These are phyloP conservation scores for Tulasnella sp. DNA, from an alignment of 768 basidiomycete species.

Conservation along the genomic window DNA sequence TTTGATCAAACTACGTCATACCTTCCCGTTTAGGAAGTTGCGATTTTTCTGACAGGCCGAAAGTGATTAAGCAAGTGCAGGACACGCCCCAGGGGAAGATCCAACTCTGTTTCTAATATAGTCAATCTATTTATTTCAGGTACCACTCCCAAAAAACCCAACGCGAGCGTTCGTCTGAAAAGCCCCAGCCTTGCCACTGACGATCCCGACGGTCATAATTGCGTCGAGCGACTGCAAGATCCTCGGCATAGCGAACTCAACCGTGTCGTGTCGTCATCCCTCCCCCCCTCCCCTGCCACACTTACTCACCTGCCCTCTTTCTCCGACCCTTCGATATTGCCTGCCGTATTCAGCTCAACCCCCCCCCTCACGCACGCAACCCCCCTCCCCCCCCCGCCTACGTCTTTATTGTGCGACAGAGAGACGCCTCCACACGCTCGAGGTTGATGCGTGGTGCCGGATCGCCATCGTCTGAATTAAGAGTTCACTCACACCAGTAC, in stretches of 20 bases:
- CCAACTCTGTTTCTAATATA: not conserved
- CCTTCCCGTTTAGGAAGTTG: not conserved
- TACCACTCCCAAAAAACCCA: not conserved
- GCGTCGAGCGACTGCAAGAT: conserved; percentile 5
- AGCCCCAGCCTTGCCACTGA: not conserved
- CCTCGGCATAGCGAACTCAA: not conserved
- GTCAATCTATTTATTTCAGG: not conserved
- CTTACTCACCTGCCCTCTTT: not conserved
- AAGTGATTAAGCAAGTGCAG: not conserved
- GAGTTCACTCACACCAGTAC: conserved; percentile 13
- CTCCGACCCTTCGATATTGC: conserved; percentile 4
- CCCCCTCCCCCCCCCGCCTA: not conserved
- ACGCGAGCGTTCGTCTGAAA: conserved; percentile 8
- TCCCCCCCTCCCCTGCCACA: not conserved
- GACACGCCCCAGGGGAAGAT: not conserved
- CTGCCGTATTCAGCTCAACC: not conserved
- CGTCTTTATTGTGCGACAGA: not conserved
- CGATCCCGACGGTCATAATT: not conserved
- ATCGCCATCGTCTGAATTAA: not conserved
- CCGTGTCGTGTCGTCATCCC: conserved; percentile 6
- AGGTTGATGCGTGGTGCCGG: conserved; percentile 9
- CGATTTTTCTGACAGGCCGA: not conserved
- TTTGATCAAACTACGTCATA: conserved; percentile 18
- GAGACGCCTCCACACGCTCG: not conserved
- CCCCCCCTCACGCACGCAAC: not conserved